phyloP scores from a whole-genome alignment of 169 alveolate species.

The Amoebophrya sp. region DNA sequence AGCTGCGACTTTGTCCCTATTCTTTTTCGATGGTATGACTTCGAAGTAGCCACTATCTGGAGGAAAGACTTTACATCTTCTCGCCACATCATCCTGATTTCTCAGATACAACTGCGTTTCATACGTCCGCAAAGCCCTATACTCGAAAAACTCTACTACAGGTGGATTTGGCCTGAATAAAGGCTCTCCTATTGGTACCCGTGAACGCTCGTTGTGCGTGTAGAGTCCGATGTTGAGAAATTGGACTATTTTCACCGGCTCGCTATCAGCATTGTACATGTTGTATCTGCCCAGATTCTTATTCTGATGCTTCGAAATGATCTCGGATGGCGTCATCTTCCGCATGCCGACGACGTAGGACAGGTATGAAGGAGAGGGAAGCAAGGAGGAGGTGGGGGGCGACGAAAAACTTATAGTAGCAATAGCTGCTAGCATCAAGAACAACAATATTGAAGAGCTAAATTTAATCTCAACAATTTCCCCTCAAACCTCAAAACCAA shows the following conservation, averaged over 20 bases:
- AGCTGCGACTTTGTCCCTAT: slow-evolving; percentile 41
- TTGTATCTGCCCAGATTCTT: background rate
- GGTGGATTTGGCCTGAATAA: background rate
- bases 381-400: too few species aligned
- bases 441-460: too few species aligned
- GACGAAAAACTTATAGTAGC: too few species aligned
- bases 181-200: background rate
- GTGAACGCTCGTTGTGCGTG: background rate
- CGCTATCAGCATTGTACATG: background rate
- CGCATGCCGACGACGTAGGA: too few species aligned
- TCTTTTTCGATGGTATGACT: background rate
- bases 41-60: slow-evolving; percentile 15
- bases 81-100: background rate
- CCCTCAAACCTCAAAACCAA: too few species aligned
- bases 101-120: background rate
- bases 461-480: too few species aligned
- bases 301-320: background rate
- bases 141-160: background rate
- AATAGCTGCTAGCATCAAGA: too few species aligned
- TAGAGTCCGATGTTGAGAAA: background rate
- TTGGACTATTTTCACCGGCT: background rate
- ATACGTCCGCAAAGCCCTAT: background rate
- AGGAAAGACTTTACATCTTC: background rate
- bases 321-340: background rate
- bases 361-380: too few species aligned